Evolutionary conservation across 805 yeast species (phyloP), one percentile per base, ranked within the genome.

Genomic region (Martiniozyma abietophila): DNA sequence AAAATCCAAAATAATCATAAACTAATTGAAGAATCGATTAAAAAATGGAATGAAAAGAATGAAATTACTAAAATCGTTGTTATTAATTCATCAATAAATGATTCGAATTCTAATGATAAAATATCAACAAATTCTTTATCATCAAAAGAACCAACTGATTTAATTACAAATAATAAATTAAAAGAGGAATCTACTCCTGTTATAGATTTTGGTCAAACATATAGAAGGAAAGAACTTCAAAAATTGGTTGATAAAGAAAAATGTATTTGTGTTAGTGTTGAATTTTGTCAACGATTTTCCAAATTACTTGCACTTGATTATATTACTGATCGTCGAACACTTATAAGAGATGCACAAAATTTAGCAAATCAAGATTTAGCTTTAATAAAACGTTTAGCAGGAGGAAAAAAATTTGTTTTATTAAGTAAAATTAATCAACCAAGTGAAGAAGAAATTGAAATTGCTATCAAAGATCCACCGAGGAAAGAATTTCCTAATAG

Each of bases 291-390:
- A 8, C 51, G 47, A 5, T 44, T 76, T 2, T 62, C 72, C n/a
- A 61, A 57, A 3, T 44, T 41, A 12, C 42, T 69, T 42, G 66
- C 65, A 0, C 60, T 69, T 10, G 53, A 52, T 19, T 49, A 54
- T 24, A 25, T 27, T 1, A 59, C 75, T 12, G 88, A 80, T 44
- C 64, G 71, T 22, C 67, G 65, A 34, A 80, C 88, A 0, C 46
- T 71, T 9, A 46, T 50, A 6, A 62, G 67, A 5, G 79, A 72
- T 42, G 56, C 70, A 0, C 42, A 45, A 1, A 38, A 46, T 4
- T 53, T 74, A 19, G 53, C 53, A 4, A 40, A 43, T 1, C 52
- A 60, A 9, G 58, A 62, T 0, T 16, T 35, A 4, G 26, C 54
- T 6, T 36, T 27, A n/a, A 29, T 44, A 1, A 40, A 38, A 15